Conservation (phyloP, 2,329 filamentous ascomycete genomes). For the Nigrospora sphaerica region DNA sequence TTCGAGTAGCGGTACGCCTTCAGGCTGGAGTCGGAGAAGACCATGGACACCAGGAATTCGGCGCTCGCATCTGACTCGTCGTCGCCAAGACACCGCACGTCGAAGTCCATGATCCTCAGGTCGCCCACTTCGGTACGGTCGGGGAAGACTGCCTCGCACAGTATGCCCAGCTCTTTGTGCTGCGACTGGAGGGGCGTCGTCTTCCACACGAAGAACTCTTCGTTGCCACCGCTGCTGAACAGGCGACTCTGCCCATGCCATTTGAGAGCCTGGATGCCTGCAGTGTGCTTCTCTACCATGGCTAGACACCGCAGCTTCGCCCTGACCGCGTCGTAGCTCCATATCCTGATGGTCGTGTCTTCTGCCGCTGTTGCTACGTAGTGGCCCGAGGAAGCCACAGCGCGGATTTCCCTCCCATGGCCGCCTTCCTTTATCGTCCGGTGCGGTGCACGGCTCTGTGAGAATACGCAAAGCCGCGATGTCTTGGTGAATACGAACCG, state of each 20-base stretch:
- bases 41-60: slow-evolving; percentile 58
- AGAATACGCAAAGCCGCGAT: slow-evolving; percentile 42
- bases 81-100: slow-evolving; percentile 32
- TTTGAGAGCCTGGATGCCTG: slow-evolving; percentile 73
- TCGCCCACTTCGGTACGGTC: slow-evolving; percentile 51
- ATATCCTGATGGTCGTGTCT: slow-evolving; percentile 71
- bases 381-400: slow-evolving; percentile 29
- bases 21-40: slow-evolving; percentile 77
- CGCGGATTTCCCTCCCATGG: slow-evolving; percentile 80
- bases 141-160: slow-evolving; percentile 48
- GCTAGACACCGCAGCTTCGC: slow-evolving; percentile 41
- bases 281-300: slow-evolving; percentile 69
- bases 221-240: slow-evolving; percentile 79
- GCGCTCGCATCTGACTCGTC: slow-evolving; percentile 1
- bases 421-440: slow-evolving; percentile 58
- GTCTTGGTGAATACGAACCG: slow-evolving; percentile 71
- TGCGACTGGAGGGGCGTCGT: slow-evolving; percentile 45
- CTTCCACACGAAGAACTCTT: slow-evolving; percentile 86
- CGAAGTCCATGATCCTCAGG: slow-evolving; percentile 75
- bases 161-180: slow-evolving; percentile 43
- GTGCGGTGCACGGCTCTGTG: slow-evolving; percentile 27
- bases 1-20: slow-evolving; percentile 49
- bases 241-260: slow-evolving; percentile 70
- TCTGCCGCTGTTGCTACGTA: slow-evolving; percentile 62
- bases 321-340: slow-evolving; percentile 31